Percentiles rank a stretch among this genome's conserved stretches.
Evolutionary conservation across 352 stramenopile species (phyloP).

Genomic region (Phytophthora agathidicida): DNA sequence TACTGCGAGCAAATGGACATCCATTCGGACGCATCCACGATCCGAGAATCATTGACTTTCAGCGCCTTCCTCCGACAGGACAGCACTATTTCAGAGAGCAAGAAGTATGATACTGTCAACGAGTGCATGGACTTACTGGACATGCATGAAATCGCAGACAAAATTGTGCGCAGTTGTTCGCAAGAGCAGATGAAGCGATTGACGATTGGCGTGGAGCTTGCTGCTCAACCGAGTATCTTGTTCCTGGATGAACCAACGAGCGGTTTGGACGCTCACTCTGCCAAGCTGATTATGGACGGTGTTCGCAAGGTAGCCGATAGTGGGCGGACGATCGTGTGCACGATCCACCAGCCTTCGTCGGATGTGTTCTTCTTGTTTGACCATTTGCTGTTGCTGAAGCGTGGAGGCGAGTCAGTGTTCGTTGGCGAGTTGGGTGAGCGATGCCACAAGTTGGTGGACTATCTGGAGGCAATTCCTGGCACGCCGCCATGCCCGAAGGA

Average conservation of each 20-base stretch:
- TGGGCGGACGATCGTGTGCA: conserved; percentile 82
- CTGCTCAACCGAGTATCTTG: conserved; percentile 80
- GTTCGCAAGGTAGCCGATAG: conserved; percentile 77
- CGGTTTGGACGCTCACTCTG: conserved; percentile 81
- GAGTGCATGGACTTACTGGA: conserved; percentile 44
- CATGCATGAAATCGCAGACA: conserved; percentile 41
- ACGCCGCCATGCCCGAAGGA: conserved; percentile 30
- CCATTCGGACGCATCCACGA: conserved; percentile 83
- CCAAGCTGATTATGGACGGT: conserved; percentile 78
- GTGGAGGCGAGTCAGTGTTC: conserved; percentile 49
- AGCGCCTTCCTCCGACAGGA: conserved; percentile 36
- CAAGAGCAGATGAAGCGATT: conserved; percentile 55
- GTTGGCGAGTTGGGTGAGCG: conserved; percentile 50
- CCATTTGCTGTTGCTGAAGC: conserved; percentile 72
- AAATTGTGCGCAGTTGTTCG: conserved; percentile 36
- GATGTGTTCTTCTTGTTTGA: conserved; percentile 91
- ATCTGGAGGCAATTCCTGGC: conserved; percentile 47
- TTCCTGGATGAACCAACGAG: conserved; percentile 80
- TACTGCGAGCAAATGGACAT: conserved; percentile 86
- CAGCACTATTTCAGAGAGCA: conserved; percentile 18
- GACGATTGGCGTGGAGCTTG: conserved; percentile 64
- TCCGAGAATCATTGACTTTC: conserved; percentile 60
- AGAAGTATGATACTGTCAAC: conserved; percentile 44
- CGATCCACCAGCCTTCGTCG: conserved; percentile 90
- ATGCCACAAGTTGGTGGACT: conserved; percentile 39